Conservation (phyloP, 345 rosid genomes). For the Camelina neglecta region DNA sequence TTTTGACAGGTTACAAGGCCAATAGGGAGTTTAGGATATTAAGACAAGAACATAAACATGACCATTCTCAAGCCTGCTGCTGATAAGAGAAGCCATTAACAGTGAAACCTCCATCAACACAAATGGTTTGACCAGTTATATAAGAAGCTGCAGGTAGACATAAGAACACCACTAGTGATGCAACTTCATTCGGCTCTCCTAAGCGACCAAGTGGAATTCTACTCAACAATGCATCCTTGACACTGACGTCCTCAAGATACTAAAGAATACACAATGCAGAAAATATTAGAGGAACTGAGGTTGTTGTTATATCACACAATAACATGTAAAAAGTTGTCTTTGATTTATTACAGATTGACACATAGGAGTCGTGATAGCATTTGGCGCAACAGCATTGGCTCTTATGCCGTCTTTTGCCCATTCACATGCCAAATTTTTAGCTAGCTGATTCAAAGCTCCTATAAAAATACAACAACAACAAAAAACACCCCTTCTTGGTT, state of each 20-base stretch:
- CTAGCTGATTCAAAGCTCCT: constrained; percentile 61
- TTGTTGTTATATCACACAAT: too few relatives aligned
- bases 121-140: constrained; percentile 54
- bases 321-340: too few relatives aligned
- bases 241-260: not conserved
- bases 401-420: constrained; percentile 75
- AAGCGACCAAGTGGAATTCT: constrained; percentile 31
- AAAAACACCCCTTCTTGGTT: not conserved
- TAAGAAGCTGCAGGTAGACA: constrained; percentile 60
- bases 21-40: not conserved
- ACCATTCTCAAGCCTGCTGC: not conserved
- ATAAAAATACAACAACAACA: not conserved
- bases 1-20: not conserved
- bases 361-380: constrained; percentile 50
- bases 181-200: constrained; percentile 53
- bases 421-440: constrained; percentile 68
- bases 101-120: constrained; percentile 53
- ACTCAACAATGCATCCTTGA: not conserved
- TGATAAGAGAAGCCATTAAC: constrained; percentile 42
- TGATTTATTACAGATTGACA: constrained; percentile 20
- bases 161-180: constrained; percentile 52
- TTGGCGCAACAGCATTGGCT: constrained; percentile 59
- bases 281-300: too few relatives aligned
- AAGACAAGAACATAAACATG: not conserved
- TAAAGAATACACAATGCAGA: too few relatives aligned